Percentiles rank a stretch among this genome's conserved stretches.
Conservation (phyloP, 805 yeast species). For the Zygoascus flipseniorum region DNA sequence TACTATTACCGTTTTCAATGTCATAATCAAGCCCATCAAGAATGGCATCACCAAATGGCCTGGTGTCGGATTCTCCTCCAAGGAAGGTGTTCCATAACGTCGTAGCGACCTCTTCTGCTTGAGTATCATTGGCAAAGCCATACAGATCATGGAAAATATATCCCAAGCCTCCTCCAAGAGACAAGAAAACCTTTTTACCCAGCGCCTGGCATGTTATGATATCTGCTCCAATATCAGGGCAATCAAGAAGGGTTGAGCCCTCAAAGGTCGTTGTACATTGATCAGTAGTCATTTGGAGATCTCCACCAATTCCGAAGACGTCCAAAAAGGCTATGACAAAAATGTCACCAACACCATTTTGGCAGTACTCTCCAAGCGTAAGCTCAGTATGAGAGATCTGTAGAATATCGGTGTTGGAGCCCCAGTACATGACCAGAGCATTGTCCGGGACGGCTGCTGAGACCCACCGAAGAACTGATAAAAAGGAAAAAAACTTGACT, state of each 20-base stretch:
- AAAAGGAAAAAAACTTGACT: background rate
- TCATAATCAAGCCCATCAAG: constrained; percentile 66
- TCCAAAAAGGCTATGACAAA: constrained; percentile 59
- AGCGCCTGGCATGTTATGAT: constrained; percentile 60
- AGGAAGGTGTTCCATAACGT: constrained; percentile 42
- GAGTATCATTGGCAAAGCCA: constrained; percentile 39
- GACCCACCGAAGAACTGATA: background rate
- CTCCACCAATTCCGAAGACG: constrained; percentile 40
- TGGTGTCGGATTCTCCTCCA: constrained; percentile 25
- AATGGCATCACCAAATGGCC: constrained; percentile 45
- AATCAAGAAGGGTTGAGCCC: constrained; percentile 33
- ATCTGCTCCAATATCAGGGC: constrained; percentile 45
- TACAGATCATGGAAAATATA: constrained; percentile 22
- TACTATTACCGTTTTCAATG: constrained; percentile 39
- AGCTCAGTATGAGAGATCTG: constrained; percentile 28
- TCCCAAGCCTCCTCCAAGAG: constrained; percentile 49
- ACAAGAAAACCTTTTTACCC: constrained; percentile 67
- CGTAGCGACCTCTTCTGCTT: constrained; percentile 39
- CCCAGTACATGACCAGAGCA: background rate
- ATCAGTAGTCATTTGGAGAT: constrained; percentile 38
- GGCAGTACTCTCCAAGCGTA: constrained; percentile 49
- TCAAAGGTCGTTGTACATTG: constrained; percentile 23
- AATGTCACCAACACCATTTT: constrained; percentile 55
- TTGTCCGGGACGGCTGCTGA: background rate
- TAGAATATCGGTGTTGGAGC: background rate